Conservation (phyloP, 2,329 filamentous ascomycete genomes). For the Xylaria sp. region DNA sequence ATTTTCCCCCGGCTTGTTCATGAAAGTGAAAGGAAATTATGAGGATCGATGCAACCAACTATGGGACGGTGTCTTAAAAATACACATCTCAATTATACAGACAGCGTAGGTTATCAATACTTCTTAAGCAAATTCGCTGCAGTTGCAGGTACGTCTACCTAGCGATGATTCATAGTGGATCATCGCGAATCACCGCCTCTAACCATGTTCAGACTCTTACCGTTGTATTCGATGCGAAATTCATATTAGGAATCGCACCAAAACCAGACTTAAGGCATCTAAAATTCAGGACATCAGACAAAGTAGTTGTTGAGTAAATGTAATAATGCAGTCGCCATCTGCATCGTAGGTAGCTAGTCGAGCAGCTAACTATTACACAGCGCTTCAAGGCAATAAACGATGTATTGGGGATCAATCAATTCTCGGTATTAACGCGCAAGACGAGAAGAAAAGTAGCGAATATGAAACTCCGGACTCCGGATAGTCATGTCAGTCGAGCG, state of each 20-base stretch:
- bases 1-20: background rate
- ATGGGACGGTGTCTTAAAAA: background rate
- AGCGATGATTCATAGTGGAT: conserved; percentile 17
- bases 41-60: background rate
- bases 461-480: too few species aligned
- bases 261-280: background rate
- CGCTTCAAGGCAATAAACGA: background rate
- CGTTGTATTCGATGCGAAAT: too few species aligned
- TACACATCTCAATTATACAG: background rate
- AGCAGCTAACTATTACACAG: background rate
- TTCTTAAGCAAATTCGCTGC: background rate
- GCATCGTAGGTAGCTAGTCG: too few species aligned
- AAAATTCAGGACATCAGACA: too few species aligned
- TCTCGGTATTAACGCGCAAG: background rate
- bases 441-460: background rate
- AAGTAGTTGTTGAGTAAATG: background rate
- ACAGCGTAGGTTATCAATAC: background rate
- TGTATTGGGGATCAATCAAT: background rate
- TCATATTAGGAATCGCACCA: too few species aligned
- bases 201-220: too few species aligned
- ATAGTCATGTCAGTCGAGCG: too few species aligned
- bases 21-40: background rate
- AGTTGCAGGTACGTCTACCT: background rate
- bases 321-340: background rate
- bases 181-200: background rate